phyloP scores from a whole-genome alignment of 768 basidiomycete genomes.

The Hygrophoropsis aurantiaca region DNA sequence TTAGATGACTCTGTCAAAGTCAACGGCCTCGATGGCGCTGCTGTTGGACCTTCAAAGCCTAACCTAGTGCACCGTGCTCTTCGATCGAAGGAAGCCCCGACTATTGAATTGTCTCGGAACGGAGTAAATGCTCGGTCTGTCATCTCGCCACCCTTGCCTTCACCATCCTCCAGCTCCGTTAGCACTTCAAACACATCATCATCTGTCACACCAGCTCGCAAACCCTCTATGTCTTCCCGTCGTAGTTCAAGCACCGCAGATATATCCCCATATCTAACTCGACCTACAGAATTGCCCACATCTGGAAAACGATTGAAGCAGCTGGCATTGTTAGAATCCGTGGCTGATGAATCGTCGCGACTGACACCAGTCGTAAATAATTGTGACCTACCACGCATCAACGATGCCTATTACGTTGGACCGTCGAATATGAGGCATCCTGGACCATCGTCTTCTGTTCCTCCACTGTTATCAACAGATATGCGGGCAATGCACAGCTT shows the following conservation, averaged over 20 bases:
- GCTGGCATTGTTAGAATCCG: conserved; percentile 67
- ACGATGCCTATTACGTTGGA: conserved; percentile 2
- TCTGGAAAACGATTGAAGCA: conserved; percentile 68
- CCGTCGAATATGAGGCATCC: conserved; percentile 8
- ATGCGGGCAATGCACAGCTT: conserved; percentile 37
- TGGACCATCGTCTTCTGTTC: conserved; percentile 27
- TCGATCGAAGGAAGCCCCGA: neutral
- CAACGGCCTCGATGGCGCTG: neutral
- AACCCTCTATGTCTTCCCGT: conserved; percentile 25
- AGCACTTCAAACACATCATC: conserved; percentile 6
- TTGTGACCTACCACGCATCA: conserved; percentile 20
- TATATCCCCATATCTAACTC: conserved; percentile 68
- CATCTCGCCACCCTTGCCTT: conserved; percentile 1
- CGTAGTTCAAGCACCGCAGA: conserved; percentile 55
- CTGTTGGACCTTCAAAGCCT: conserved; percentile 1
- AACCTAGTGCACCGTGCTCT: neutral
- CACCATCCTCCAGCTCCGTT: conserved; percentile 8
- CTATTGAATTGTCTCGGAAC: too few relatives aligned
- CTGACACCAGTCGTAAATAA: conserved; percentile 45
- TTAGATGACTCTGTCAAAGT: conserved; percentile 3
- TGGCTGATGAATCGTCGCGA: conserved; percentile 72
- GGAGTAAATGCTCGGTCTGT: neutral
- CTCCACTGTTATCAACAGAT: conserved; percentile 20
- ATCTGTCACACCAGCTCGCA: conserved; percentile 15
- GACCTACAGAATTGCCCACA: conserved; percentile 50